A percentile compares a stretch with the other conserved stretches of the same genome.
Evolutionary conservation across 169 alveolate species (phyloP).

Genomic region (Plasmodium cynomolgi): DNA sequence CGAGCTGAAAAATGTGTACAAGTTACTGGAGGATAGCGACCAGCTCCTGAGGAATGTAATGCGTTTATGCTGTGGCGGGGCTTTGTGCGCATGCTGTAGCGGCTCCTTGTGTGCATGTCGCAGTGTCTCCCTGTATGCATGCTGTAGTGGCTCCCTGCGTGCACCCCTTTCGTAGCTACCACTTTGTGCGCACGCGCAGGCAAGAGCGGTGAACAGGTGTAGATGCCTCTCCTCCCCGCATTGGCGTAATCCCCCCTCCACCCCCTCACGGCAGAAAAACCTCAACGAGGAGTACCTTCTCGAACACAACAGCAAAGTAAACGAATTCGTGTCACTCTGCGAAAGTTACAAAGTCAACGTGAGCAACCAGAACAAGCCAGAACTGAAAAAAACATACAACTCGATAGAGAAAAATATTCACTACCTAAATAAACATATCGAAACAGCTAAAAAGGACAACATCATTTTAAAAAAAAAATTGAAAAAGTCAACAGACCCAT

Average conservation of each 20-base stretch:
- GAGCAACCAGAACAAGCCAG: constrained; percentile 22
- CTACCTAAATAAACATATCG: constrained; percentile 49
- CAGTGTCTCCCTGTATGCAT: background rate
- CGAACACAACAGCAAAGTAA: constrained; percentile 14
- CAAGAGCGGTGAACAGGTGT: too few species aligned
- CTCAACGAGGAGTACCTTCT: background rate
- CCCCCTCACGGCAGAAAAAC: background rate
- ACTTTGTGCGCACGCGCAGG: too few species aligned
- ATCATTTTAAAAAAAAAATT: constrained; percentile 39
- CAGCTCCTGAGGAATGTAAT: constrained; percentile 30
- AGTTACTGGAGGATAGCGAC: constrained; percentile 44
- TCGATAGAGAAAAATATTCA: constrained; percentile 59
- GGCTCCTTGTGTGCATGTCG: background rate
- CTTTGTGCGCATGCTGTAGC: background rate
- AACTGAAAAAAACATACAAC: constrained; percentile 45
- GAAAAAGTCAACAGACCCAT: constrained; percentile 50
- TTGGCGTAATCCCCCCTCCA: background rate
- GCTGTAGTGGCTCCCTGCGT: background rate
- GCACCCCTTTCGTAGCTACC: too few species aligned
- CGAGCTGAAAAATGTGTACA: constrained; percentile 62
- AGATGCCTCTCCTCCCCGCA: background rate
- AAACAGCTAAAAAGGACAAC: constrained; percentile 59
- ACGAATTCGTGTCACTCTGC: constrained; percentile 6
- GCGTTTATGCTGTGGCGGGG: background rate
- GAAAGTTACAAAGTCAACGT: constrained; percentile 26